Percentiles rank a stretch among this genome's conserved stretches.
phyloP scores from a whole-genome alignment of 192 early-diverging fungal species.

The Allomyces macrogynus region DNA sequence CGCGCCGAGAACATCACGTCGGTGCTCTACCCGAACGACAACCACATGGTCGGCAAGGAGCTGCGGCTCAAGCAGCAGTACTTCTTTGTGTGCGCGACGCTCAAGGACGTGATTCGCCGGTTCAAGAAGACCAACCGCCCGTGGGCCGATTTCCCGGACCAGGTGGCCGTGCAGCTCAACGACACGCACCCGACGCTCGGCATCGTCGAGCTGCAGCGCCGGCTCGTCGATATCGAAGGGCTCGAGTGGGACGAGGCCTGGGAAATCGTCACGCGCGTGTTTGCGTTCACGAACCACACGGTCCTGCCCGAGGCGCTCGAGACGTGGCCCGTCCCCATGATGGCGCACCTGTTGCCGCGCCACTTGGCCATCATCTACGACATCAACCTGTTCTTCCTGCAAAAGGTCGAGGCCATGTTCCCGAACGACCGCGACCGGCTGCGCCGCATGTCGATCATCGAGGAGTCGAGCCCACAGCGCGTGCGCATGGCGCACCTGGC shows the following conservation, averaged over 20 bases:
- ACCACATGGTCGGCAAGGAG: constrained; percentile 90
- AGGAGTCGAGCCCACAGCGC: constrained; percentile 75
- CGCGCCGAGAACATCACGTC: constrained; percentile 84
- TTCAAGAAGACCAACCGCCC: constrained; percentile 74
- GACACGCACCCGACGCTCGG: constrained; percentile 94
- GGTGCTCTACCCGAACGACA: constrained; percentile 95
- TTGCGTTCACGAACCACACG: constrained; percentile 98
- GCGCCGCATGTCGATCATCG: constrained; percentile 79
- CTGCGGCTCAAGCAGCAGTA: constrained; percentile 95
- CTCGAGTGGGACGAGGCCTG: constrained; percentile 88
- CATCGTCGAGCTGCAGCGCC: constrained; percentile 78
- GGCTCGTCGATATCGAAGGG: constrained; percentile 79
- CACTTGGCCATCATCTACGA: constrained; percentile 99
- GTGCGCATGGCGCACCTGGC: constrained; percentile 97
- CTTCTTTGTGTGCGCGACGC: constrained; percentile 80
- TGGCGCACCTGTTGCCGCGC: constrained; percentile 78
- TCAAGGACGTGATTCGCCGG: constrained; percentile 73
- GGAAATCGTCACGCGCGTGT: constrained; percentile 69
- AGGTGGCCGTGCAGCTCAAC: constrained; percentile 94
- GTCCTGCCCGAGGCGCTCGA: constrained; percentile 97
- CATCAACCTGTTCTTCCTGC: constrained; percentile 96
- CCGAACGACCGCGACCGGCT: constrained; percentile 73
- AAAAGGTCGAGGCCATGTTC: constrained; percentile 68
- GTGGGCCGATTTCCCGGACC: constrained; percentile 73
- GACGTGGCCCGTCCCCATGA: constrained; percentile 88